Evolutionary conservation across 805 yeast species (phyloP), one percentile per base, ranked within the genome.

Genomic region (Candida montana): DNA sequence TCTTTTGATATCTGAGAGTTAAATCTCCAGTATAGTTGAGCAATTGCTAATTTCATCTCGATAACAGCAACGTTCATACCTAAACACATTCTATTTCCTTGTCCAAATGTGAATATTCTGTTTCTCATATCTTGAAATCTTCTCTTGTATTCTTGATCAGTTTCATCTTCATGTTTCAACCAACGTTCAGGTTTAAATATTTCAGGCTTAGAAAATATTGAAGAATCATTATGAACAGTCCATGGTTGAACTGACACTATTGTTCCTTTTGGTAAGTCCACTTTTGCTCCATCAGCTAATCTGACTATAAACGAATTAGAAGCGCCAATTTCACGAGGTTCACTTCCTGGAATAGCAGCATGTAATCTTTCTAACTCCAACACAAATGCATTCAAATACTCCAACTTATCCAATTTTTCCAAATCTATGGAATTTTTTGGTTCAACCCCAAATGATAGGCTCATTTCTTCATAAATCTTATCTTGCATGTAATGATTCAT

Each of bases 311-410:
- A 49, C 28, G 50, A 44, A 15, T 37, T 46, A 12, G 46, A 39
- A 1, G 73, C 72, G 12, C 27, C 24, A 35, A 70, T 73, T 9
- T 69, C 62, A 27, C 90, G 56, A 3, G 88, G 88, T 56, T 82
- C 88, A 33, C 79, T 72, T 3, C 88, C 89, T 1, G 89, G 89
- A 46, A 82, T 82, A 0, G 88, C 80, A 3, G 87, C 68, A 57
- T 81, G 84, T 1, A 81, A 63, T 32, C 90, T 64, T 17, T 72
- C 69, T 4, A 72, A 71, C 57, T 85, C 95, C 39, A 70, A 69
- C 3, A 83, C 54, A 19, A 84, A 67, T 0, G 89, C 85, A 50
- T 77, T 72, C 43, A 84, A 57, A 38, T 72, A 69, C 2, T 83
- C 82, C 29, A 81, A 59, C 9, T 63, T 63, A 46, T 80, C 86